Conservation (phyloP, 352 stramenopile genomes). For the Phytophthora foliorum region DNA sequence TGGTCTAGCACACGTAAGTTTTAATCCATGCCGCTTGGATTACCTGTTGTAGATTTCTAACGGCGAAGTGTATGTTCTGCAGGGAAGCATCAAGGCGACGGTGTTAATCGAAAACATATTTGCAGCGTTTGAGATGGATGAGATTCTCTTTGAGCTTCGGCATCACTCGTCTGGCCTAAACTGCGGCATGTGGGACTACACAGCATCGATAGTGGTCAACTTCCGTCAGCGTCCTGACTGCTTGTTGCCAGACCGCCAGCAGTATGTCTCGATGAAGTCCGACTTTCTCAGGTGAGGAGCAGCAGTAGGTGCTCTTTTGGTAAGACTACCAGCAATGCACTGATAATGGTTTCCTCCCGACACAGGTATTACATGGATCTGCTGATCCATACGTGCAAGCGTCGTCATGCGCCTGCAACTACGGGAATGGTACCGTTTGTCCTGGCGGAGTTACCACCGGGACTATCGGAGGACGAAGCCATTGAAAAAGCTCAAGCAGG, state of each 20-base stretch:
- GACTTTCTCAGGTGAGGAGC: conserved; percentile 59
- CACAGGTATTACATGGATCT: conserved; percentile 92
- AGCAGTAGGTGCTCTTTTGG: not conserved
- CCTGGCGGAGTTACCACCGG: conserved; percentile 88
- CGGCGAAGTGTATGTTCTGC: not conserved
- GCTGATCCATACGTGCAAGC: conserved; percentile 95
- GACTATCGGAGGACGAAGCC: conserved; percentile 63
- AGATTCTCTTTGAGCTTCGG: conserved; percentile 95
- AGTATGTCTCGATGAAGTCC: conserved; percentile 78
- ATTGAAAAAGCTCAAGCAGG: conserved; percentile 85
- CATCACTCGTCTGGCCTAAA: conserved; percentile 96
- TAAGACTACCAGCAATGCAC: not conserved
- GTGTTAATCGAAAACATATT: conserved; percentile 98
- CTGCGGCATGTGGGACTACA: conserved; percentile 98
- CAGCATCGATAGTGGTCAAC: conserved; percentile 96
- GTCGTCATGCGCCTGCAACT: conserved; percentile 93
- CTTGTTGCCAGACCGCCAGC: conserved; percentile 93
- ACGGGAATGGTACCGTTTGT: conserved; percentile 97
- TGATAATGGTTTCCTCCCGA: not conserved
- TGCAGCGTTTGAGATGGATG: conserved; percentile 98
- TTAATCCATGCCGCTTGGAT: not conserved
- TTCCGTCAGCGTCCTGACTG: conserved; percentile 85
- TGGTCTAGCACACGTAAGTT: conserved; percentile 75
- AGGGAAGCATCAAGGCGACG: conserved; percentile 90
- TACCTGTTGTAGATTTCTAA: not conserved